phyloP scores from a whole-genome alignment of 768 basidiomycete genomes.

The Boletus reticulatus region DNA sequence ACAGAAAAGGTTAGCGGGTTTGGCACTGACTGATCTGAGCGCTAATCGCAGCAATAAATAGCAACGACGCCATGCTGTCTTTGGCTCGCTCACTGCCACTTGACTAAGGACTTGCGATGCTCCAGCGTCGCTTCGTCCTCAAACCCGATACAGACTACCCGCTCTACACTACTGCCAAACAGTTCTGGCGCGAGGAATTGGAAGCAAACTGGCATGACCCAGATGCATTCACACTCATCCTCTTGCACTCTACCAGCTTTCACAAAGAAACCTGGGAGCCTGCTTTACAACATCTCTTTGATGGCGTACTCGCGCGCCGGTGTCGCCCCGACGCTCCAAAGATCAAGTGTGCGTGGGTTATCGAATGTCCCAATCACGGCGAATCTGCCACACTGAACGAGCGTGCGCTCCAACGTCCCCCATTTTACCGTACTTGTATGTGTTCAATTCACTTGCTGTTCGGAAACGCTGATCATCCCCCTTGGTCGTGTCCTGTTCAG shows the following conservation, averaged over 20 bases:
- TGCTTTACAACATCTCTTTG: slow-evolving; percentile 48
- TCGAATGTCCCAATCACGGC: slow-evolving; percentile 76
- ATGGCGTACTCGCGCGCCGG: slow-evolving; percentile 13
- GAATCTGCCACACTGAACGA: slow-evolving; percentile 56
- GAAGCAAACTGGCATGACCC: slow-evolving; percentile 36
- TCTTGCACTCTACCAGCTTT: slow-evolving; percentile 71
- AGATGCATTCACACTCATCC: slow-evolving; percentile 52
- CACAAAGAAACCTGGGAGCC: slow-evolving; percentile 78
- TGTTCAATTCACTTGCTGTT: neutral
- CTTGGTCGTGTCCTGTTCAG: slow-evolving; percentile 30
- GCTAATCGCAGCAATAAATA: too few relatives aligned
- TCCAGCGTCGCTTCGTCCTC: slow-evolving; percentile 31
- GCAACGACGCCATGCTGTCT: neutral
- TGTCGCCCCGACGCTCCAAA: neutral
- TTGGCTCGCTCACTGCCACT: neutral
- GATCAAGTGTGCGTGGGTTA: slow-evolving; percentile 50
- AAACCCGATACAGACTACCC: slow-evolving; percentile 44
- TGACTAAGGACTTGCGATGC: slow-evolving; percentile 11
- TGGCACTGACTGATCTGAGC: too few relatives aligned
- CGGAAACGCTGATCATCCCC: neutral
- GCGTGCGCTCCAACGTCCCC: slow-evolving; percentile 39
- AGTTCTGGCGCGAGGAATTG: slow-evolving; percentile 47
- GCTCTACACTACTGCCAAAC: slow-evolving; percentile 53
- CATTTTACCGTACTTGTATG: slow-evolving; percentile 49
- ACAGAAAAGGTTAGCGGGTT: too few relatives aligned